Percentiles rank a stretch among this genome's conserved stretches.
Conservation (phyloP, 192 early-diverging fungal genomes). For the Lobulomyces angularis region DNA sequence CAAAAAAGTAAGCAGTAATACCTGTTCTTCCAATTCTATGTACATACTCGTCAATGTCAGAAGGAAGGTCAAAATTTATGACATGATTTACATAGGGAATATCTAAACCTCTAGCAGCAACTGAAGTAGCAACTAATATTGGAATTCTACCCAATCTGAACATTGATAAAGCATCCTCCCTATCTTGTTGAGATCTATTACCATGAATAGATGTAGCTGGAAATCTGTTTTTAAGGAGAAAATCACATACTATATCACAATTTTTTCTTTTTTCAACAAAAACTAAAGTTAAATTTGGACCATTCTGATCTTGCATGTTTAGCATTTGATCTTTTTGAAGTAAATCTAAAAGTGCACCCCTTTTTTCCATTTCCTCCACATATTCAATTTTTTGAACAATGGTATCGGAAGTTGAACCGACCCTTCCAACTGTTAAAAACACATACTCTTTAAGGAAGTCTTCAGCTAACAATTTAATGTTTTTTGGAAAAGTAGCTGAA, state of each 20-base stretch:
- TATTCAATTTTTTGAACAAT: constrained; percentile 77
- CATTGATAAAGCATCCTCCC: constrained; percentile 68
- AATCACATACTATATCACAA: constrained; percentile 65
- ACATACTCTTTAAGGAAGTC: constrained; percentile 66
- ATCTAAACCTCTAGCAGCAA: constrained; percentile 74
- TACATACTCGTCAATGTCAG: constrained; percentile 76
- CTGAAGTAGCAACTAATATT: constrained; percentile 78
- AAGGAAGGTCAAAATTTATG: constrained; percentile 70
- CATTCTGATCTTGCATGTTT: constrained; percentile 20
- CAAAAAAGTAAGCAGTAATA: constrained; percentile 76
- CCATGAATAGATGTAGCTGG: constrained; percentile 80
- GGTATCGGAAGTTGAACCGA: constrained; percentile 75
- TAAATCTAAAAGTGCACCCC: constrained; percentile 66
- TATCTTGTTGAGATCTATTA: constrained; percentile 76
- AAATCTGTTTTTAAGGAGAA: constrained; percentile 48
- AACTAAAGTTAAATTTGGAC: constrained; percentile 57
- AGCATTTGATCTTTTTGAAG: constrained; percentile 8
- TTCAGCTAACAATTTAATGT: constrained; percentile 67
- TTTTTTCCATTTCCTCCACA: constrained; percentile 75
- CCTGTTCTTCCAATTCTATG: constrained; percentile 87
- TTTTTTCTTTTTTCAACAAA: constrained; percentile 84
- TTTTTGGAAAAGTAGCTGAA: constrained; percentile 73
- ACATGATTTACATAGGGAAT: constrained; percentile 37
- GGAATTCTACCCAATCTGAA: constrained; percentile 54
- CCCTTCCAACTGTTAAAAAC: constrained; percentile 72